Evolutionary conservation across 495 filamentous ascomycete species (phyloP).

Genomic region (Annulohypoxylon maeteangense): DNA sequence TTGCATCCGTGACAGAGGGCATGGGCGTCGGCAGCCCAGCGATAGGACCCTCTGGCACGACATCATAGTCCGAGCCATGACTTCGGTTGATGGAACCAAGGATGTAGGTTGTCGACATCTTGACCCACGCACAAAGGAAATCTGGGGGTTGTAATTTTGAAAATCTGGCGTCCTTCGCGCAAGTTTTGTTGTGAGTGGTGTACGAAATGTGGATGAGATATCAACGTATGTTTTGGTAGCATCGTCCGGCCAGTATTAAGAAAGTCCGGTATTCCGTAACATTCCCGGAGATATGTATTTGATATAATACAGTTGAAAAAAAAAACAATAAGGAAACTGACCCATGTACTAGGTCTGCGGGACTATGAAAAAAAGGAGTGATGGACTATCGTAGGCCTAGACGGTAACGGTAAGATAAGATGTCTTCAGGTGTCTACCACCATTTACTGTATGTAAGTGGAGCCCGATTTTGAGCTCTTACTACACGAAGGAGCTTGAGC

Average conservation of each 20-base stretch:
- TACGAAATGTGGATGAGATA: conserved; percentile 21
- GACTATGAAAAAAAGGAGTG: conserved; percentile 19
- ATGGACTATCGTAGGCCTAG: conserved; percentile 4
- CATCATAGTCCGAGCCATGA: conserved; percentile 30
- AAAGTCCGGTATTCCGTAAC: conserved; percentile 17
- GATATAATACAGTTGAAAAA: conserved; percentile 17
- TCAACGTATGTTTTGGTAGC: conserved; percentile 14
- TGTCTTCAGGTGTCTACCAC: conserved; percentile 1
- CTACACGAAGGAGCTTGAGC: conserved; percentile 8
- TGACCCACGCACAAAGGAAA: conserved; percentile 20
- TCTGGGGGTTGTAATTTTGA: not conserved
- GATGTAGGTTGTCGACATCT: conserved; percentile 44
- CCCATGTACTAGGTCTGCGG: not conserved
- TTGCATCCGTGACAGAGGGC: conserved; percentile 25
- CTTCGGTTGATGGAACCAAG: conserved; percentile 40
- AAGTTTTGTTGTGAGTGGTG: conserved; percentile 4
- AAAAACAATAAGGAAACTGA: conserved; percentile 6
- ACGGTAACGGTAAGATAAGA: conserved; percentile 29
- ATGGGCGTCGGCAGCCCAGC: conserved; percentile 16
- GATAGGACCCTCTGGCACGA: conserved; percentile 22
- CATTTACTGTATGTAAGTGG: conserved; percentile 5
- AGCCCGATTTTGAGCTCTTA: conserved; percentile 9
- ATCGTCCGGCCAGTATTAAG: conserved; percentile 13
- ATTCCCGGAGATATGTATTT: conserved; percentile 21
- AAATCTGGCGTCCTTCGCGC: not conserved